Evolutionary conservation across 139 green algal genomes (phyloP).

Genomic region (Coccomyxa sp.): DNA sequence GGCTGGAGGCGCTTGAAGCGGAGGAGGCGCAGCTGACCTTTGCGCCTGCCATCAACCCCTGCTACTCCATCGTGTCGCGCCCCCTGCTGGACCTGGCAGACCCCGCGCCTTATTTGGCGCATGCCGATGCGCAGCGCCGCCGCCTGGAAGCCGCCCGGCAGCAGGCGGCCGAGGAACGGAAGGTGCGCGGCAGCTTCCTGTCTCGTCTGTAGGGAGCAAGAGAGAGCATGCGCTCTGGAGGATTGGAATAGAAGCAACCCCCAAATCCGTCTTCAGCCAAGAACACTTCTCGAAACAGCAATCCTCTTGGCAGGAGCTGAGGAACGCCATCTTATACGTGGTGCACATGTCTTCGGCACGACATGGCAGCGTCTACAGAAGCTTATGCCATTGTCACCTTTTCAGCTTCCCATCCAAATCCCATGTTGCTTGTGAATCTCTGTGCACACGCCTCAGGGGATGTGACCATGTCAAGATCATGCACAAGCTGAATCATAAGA

Average conservation of each 20-base stretch:
- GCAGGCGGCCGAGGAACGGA: no score
- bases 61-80: background rate
- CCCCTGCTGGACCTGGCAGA: conserved; percentile 14
- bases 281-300: no score
- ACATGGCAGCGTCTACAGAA: background rate
- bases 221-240: background rate
- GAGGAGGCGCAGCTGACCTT: conserved; percentile 24
- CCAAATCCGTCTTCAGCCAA: no score
- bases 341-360: no score
- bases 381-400: background rate
- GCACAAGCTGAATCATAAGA: background rate
- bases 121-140: background rate
- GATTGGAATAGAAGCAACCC: no score
- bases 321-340: no score
- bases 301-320: no score
- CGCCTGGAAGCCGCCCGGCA: no score
- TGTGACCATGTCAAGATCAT: background rate
- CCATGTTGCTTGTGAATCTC: background rate
- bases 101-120: conserved; percentile 11
- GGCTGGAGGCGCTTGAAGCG: conserved; percentile 3
- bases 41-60: conserved; percentile 11
- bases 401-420: background rate
- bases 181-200: background rate
- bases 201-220: background rate
- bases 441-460: background rate